phyloP scores from a whole-genome alignment of 352 stramenopile species.

The Globisporangium viniferum region DNA sequence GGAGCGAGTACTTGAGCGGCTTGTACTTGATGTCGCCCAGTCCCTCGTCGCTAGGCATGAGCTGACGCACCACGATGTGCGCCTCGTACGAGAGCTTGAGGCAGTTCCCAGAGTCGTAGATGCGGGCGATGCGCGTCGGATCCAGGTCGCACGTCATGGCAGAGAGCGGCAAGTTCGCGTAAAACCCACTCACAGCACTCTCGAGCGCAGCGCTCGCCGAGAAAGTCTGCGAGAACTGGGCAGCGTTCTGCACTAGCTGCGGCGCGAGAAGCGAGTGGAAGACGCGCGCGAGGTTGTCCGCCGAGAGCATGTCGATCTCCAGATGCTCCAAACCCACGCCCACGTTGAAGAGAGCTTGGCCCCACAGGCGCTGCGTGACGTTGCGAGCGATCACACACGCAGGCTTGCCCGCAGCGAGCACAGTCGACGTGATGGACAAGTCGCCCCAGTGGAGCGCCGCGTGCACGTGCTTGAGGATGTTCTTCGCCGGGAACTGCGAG shows the following conservation, averaged over 20 bases:
- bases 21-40: conserved; percentile 64
- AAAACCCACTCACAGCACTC: conserved; percentile 51
- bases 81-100: conserved; percentile 80
- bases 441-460: conserved; percentile 57
- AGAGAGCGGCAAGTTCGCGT: conserved; percentile 55
- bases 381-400: conserved; percentile 47
- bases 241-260: conserved; percentile 35
- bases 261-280: conserved; percentile 37
- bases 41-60: conserved; percentile 22
- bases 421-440: conserved; percentile 47
- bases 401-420: conserved; percentile 41
- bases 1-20: conserved; percentile 63
- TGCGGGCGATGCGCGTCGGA: conserved; percentile 51
- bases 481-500: conserved; percentile 30
- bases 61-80: conserved; percentile 48
- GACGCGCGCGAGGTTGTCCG: conserved; percentile 36
- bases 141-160: conserved; percentile 77
- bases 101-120: conserved; percentile 56
- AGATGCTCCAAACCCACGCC: conserved; percentile 34
- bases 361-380: conserved; percentile 46
- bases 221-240: conserved; percentile 31
- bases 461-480: conserved; percentile 36
- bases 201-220: conserved; percentile 41
- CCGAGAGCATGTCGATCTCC: conserved; percentile 36
- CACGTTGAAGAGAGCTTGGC: conserved; percentile 40